Base-by-base conservation (phyloP, 768 basidiomycete species). In the Leccinum disarticulatum region DNA sequence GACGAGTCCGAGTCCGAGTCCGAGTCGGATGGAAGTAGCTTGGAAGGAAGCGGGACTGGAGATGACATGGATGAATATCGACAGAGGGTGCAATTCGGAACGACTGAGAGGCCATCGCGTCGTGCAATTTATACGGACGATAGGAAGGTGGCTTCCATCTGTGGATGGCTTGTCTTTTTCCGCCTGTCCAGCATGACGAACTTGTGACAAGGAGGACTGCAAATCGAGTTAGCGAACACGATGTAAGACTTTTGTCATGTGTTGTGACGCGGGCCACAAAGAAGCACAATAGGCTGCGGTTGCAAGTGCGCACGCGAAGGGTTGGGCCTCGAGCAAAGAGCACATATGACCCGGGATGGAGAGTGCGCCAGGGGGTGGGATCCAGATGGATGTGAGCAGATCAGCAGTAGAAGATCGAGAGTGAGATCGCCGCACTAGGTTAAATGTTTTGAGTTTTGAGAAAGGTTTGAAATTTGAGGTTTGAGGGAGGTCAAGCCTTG, bases 361-460 rank as follows among this genome's bases (percentile, higher is more conserved):
- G 48, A 57, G n/a, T 17, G 51, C n/a, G 33, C 51, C 46, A 52
- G 22, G 58, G 46, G 61, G 63, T 66, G 57, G 61, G 59, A 61
- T 61, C 64, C 33, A 43, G 41, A 43, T 43, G 43, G 48, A 61
- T 50, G 56, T 54, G 58, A 47, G 54, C 46, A 56, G 62, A 65
- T 54, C 56, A 67, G 60, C 51, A 28, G 58, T 60, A 55, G 55
- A 63, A 66, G 70, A 74, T 72, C 67, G 58, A 9, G n/a, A 53
- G 30, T 47, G 64, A 73, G 73, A 73, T 73, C 71, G 62, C 73
- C 64, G 67, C 49, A 35, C 62, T 64, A 63, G 61, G 64, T 54
- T 60, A 63, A 67, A 60, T 60, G 59, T 61, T 70, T 41, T 64
- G 61, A 60, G 63, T 58, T 66, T 60, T 47, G 63, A 55, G 60